Evolutionary conservation across 768 basidiomycete species (phyloP), one percentile per base, ranked within the genome.

Genomic region (Tricholoma matsutake): DNA sequence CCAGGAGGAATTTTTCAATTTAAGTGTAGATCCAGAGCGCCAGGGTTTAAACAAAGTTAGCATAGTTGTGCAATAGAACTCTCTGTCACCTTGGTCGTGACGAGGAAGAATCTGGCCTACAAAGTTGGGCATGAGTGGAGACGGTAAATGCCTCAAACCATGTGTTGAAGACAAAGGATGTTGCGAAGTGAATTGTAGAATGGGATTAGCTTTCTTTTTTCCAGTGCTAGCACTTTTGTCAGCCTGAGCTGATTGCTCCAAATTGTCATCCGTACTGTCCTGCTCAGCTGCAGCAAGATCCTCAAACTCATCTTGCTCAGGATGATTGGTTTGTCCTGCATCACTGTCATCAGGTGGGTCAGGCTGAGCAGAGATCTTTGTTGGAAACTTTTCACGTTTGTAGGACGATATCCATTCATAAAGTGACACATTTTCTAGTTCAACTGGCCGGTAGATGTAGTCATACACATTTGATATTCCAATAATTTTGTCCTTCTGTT

Each of bases 11-110:
- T n/a, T n/a, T n/a, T n/a, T n/a, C n/a, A n/a, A n/a, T n/a, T n/a
- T n/a, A n/a, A n/a, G n/a, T n/a, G n/a, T n/a, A n/a, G 34, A 35
- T 35, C 34, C 34, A 35, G 34, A 35, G 11, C 8, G 8, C 72
- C 74, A 75, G 0, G 71, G 71, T 39, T 65, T 67, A 56, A 74
- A 74, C 2, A 74, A 53, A 1, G 68, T 68, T 10, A 74, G 52
- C 73, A 75, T 74, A 0, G 72, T 67, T 7, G 32, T 47, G 54
- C 71, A 76, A 47, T 74, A 75, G 45, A 63, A 73, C 22, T 72
- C 71, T 6, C 66, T 51, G 56, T 71, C 71, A 0, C 71, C 73
- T 63, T 66, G 49, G 49, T 76, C 75, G 47, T 18, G 51, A 32
- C 70, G 32, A 1, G 75, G 47, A 5, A 58, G 49, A 18, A 28